Evolutionary conservation across 129 eudicot species (phyloP).

Genomic region (Lactuca saligna): DNA sequence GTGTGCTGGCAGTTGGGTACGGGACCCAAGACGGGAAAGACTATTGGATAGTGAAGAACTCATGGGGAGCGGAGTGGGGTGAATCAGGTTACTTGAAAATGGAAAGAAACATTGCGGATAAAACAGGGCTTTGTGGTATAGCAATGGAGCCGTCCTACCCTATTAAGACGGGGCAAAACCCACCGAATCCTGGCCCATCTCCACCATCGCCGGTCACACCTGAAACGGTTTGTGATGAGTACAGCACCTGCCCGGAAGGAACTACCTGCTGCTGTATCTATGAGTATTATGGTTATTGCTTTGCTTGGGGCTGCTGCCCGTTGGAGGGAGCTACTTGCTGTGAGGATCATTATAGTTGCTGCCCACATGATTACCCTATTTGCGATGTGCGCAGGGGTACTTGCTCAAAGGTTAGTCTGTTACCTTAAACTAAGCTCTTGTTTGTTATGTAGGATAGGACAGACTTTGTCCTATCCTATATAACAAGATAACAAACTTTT

Average conservation of each 20-base stretch:
- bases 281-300: slow-evolving; percentile 60
- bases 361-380: slow-evolving; percentile 86
- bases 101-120: slow-evolving; percentile 56
- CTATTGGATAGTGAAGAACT: slow-evolving; percentile 88
- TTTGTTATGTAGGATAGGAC: no score
- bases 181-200: slow-evolving; percentile 87
- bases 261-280: slow-evolving; percentile 84
- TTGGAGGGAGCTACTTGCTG: slow-evolving; percentile 86
- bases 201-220: slow-evolving; percentile 80
- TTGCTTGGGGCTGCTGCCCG: slow-evolving; percentile 95
- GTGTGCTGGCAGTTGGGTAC: slow-evolving; percentile 83
- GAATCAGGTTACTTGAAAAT: slow-evolving; percentile 74
- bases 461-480: no score
- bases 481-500: no score
- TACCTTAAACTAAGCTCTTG: no score
- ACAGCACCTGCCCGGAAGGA: slow-evolving; percentile 65
- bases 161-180: slow-evolving; percentile 59
- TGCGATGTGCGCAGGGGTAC: slow-evolving; percentile 70
- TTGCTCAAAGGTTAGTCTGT: slow-evolving; percentile 58
- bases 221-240: slow-evolving; percentile 58
- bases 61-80: slow-evolving; percentile 94
- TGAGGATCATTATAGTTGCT: slow-evolving; percentile 82
- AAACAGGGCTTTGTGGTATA: slow-evolving; percentile 78
- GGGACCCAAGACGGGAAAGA: slow-evolving; percentile 68
- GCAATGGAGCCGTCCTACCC: slow-evolving; percentile 84